These are phyloP conservation scores for Ilyonectria mors-panacis DNA, from an alignment of 2,329 filamentous ascomycete genomes.

Conservation along the genomic window DNA sequence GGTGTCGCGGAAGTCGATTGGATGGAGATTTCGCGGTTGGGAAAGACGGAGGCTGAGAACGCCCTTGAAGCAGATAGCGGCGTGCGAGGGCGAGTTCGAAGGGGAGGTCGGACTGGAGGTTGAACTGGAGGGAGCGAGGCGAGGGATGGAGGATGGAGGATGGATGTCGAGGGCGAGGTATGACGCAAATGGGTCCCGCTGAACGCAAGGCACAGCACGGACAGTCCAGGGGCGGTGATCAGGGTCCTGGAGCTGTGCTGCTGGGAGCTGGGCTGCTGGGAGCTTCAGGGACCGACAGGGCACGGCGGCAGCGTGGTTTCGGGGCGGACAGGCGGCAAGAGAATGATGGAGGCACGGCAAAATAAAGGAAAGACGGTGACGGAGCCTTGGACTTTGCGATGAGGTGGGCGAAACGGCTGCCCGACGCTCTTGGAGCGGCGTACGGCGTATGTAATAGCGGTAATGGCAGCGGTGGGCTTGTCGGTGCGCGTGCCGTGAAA, in stretches of 20 bases:
- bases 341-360: neutral
- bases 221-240: constrained; percentile 1
- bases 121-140: neutral
- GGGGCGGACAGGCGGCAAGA: neutral
- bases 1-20: constrained; percentile 28
- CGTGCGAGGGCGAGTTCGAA: constrained; percentile 7
- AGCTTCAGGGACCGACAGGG: neutral
- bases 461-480: constrained; percentile 14
- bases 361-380: constrained; percentile 24
- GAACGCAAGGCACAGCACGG: constrained; percentile 42
- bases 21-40: constrained; percentile 24
- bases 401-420: constrained; percentile 7
- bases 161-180: constrained; percentile 36
- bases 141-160: neutral
- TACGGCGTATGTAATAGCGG: constrained; percentile 12
- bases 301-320: neutral
- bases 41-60: constrained; percentile 13
- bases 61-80: neutral
- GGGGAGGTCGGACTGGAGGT: constrained; percentile 17
- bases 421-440: constrained; percentile 1
- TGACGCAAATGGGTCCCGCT: constrained; percentile 46
- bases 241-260: neutral
- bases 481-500: constrained; percentile 17
- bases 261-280: neutral
- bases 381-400: constrained; percentile 11